Evolutionary conservation across 2,329 filamentous ascomycete genomes (phyloP).

Genomic region (Aspergillus vadensis): DNA sequence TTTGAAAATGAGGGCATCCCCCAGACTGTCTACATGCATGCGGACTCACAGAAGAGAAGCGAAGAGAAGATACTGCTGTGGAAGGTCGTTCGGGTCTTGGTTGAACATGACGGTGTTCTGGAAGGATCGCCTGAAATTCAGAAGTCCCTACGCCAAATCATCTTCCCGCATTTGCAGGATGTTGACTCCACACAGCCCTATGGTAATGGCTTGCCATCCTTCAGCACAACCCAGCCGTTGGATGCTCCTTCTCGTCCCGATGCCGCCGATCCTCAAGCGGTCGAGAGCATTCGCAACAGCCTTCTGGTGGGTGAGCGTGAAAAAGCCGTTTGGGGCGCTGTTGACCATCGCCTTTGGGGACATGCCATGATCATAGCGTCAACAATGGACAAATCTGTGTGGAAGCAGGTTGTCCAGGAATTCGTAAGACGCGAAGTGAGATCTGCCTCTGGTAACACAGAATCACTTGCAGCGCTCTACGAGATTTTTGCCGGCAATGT

Average conservation of each 20-base stretch:
- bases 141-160: conserved; percentile 71
- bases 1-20: conserved; percentile 61
- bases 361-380: conserved; percentile 91
- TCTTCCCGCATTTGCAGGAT: conserved; percentile 62
- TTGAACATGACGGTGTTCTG: conserved; percentile 82
- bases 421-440: conserved; percentile 96
- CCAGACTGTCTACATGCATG: conserved; percentile 51
- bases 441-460: conserved; percentile 73
- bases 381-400: conserved; percentile 71
- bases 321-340: conserved; percentile 89
- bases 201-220: conserved; percentile 25
- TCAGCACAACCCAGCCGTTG: conserved; percentile 42
- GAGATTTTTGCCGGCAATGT: conserved; percentile 91
- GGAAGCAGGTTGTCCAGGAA: conserved; percentile 91
- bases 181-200: conserved; percentile 31
- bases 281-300: conserved; percentile 71
- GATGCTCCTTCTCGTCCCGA: conserved; percentile 58
- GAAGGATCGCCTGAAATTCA: conserved; percentile 73
- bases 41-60: conserved; percentile 63
- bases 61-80: conserved; percentile 82
- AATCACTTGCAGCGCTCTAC: conserved; percentile 88
- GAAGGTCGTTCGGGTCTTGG: conserved; percentile 78
- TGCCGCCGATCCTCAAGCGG: conserved; percentile 65
- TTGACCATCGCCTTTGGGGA: conserved; percentile 91
- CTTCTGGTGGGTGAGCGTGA: conserved; percentile 82